Percentiles rank a stretch among this genome's conserved stretches.
Evolutionary conservation across 805 yeast genomes (phyloP).

Genomic region (Saccharomycopsis javanensis): DNA sequence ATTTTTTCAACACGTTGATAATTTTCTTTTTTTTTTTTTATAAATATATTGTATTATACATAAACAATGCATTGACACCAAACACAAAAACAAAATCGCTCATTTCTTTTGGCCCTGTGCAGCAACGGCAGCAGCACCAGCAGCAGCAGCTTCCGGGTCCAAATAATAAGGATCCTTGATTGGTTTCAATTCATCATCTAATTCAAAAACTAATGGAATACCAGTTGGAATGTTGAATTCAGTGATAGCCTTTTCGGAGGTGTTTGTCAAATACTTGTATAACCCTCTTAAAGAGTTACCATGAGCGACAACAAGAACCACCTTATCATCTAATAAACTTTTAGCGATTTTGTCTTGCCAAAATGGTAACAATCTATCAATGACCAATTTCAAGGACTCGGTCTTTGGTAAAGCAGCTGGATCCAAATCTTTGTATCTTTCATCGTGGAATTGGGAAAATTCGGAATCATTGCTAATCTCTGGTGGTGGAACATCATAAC

Average conservation of each 20-base stretch:
- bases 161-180: constrained; percentile 89
- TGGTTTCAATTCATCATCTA: constrained; percentile 80
- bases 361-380: constrained; percentile 93
- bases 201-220: constrained; percentile 94
- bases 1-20: too few species aligned
- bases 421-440: constrained; percentile 76
- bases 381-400: constrained; percentile 89
- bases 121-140: constrained; percentile 99
- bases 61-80: background rate
- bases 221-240: constrained; percentile 97
- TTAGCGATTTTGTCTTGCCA: constrained; percentile 88
- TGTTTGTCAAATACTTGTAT: constrained; percentile 90
- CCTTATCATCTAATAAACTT: constrained; percentile 78
- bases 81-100: background rate
- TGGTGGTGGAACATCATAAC: constrained; percentile 96
- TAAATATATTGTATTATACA: background rate
- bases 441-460: constrained; percentile 79
- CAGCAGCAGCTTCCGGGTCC: constrained; percentile 99
- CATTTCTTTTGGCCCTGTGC: constrained; percentile 79
- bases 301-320: constrained; percentile 91
- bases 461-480: constrained; percentile 63
- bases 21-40: too few species aligned
- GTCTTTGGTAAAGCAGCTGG: constrained; percentile 85
- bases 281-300: constrained; percentile 97
- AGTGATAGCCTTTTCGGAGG: constrained; percentile 87